Conservation (phyloP, 805 yeast species). For the Zygosaccharomyces lentus region DNA sequence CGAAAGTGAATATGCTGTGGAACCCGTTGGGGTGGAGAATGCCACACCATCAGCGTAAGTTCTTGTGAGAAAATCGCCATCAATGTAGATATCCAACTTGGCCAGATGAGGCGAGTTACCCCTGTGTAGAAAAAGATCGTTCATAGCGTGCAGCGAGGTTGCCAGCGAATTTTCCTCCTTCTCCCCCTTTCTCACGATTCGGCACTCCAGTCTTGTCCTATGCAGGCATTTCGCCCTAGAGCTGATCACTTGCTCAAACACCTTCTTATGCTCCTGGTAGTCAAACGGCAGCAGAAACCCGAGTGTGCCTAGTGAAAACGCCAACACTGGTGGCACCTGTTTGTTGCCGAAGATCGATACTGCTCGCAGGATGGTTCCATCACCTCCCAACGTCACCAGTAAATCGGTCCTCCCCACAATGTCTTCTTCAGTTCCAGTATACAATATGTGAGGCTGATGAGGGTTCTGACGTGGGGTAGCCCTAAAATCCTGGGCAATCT, state of each 20-base stretch:
- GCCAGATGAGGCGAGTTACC: conserved; percentile 86
- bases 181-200: conserved; percentile 43
- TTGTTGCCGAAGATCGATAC: conserved; percentile 70
- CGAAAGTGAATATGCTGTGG: conserved; percentile 85
- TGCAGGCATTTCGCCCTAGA: conserved; percentile 69
- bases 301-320: conserved; percentile 85
- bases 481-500: conserved; percentile 40
- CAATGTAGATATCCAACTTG: conserved; percentile 77
- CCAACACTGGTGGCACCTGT: conserved; percentile 80
- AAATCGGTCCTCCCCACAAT: conserved; percentile 69
- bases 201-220: conserved; percentile 76
- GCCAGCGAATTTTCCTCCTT: conserved; percentile 11
- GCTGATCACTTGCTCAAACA: conserved; percentile 62
- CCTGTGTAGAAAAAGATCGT: conserved; percentile 82
- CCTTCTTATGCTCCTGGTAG: conserved; percentile 52
- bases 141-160: conserved; percentile 65
- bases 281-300: conserved; percentile 90
- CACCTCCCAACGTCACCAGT: conserved; percentile 90
- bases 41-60: conserved; percentile 91
- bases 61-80: conserved; percentile 78
- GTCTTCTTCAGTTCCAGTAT: conserved; percentile 55
- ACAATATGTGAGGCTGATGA: conserved; percentile 40
- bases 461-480: conserved; percentile 28
- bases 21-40: conserved; percentile 88
- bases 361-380: conserved; percentile 85